Conservation (phyloP, 1,139 yeast species). For the Magnusiomyces tetraspermus region DNA sequence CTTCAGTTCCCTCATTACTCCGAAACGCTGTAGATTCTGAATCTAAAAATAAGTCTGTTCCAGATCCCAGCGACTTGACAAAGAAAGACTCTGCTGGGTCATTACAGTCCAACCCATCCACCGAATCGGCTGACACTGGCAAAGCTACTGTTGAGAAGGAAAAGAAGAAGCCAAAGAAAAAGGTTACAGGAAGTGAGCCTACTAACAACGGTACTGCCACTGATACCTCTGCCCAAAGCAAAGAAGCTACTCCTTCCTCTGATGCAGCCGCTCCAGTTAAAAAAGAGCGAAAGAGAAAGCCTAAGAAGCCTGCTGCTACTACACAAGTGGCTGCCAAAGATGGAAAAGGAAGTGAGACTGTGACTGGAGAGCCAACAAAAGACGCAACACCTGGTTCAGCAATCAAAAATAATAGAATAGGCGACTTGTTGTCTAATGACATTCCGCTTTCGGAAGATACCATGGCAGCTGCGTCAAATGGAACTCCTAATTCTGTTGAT, state of each 20-base stretch:
- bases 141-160: background rate
- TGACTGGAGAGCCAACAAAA: too few relatives aligned
- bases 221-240: too few relatives aligned
- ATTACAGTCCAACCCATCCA: too few relatives aligned
- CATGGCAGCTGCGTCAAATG: too few relatives aligned
- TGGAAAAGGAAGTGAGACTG: background rate
- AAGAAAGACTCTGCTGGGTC: too few relatives aligned
- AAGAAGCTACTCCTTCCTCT: background rate
- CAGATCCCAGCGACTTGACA: too few relatives aligned
- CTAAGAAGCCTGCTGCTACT: background rate
- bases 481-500: too few relatives aligned
- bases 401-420: too few relatives aligned
- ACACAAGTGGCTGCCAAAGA: background rate
- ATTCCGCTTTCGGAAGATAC: too few relatives aligned
- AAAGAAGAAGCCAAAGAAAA: background rate
- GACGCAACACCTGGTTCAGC: too few relatives aligned
- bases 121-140: background rate
- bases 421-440: too few relatives aligned
- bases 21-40: background rate
- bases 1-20: background rate
- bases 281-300: background rate
- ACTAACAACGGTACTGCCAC: background rate
- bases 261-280: background rate
- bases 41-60: background rate
- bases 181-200: too few relatives aligned